These are phyloP conservation scores for Stephanodiscus triporus DNA, from an alignment of 108 stramenopile genomes.

Conservation along the genomic window DNA sequence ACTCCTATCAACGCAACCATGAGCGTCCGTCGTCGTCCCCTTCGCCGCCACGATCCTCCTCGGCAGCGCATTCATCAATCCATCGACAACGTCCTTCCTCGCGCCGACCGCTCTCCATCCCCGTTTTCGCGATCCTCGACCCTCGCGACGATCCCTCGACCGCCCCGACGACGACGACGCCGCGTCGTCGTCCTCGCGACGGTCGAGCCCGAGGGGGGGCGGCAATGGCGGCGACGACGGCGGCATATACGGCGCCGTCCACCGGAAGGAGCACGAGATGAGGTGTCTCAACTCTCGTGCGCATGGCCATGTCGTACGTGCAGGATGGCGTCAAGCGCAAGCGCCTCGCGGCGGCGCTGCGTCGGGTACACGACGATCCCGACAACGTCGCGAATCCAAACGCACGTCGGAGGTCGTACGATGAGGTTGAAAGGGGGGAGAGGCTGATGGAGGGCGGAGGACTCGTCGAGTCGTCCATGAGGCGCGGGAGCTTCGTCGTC, in stretches of 20 bases:
- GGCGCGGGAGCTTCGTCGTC: conserved; percentile 81
- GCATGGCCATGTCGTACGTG: conserved; percentile 87
- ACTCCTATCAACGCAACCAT: no score
- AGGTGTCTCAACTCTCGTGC: conserved; percentile 73
- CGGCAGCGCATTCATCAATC: no score
- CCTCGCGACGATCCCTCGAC: no score
- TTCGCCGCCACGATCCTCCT: no score
- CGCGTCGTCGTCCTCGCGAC: no score
- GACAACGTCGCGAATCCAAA: conserved; percentile 72
- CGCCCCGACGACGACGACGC: no score
- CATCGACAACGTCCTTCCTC: no score
- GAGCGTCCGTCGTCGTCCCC: no score
- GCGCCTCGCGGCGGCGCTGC: conserved; percentile 79
- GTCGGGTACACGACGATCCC: conserved; percentile 84
- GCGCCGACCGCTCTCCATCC: no score
- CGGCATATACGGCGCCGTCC: conserved; percentile 68
- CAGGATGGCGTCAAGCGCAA: conserved; percentile 66
- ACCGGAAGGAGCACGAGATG: conserved; percentile 93
- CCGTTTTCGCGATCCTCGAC: no score
- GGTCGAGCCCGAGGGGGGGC: no score
- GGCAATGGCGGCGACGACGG: not conserved
- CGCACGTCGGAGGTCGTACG: conserved; percentile 35
- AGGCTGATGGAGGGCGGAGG: conserved; percentile 68
- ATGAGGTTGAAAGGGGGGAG: conserved; percentile 57
- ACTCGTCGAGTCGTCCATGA: conserved; percentile 80